These are phyloP conservation scores for Cordyceps fumosorosea DNA, from an alignment of 2,329 filamentous ascomycete genomes.

Conservation along the genomic window DNA sequence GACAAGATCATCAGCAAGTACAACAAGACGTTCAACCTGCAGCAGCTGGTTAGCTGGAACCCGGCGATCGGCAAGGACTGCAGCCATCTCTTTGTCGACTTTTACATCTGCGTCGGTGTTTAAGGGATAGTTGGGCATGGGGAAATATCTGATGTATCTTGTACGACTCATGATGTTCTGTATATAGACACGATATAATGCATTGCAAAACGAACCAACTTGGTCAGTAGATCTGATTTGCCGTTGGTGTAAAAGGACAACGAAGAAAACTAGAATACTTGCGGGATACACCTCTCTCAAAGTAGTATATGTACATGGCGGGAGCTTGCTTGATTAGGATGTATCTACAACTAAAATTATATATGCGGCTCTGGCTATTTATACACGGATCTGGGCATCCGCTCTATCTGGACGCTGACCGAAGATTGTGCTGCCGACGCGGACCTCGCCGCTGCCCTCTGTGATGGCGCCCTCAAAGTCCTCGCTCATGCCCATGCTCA, in stretches of 20 bases:
- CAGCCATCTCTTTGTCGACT: slow-evolving; percentile 10
- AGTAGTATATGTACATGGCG: too few relatives aligned
- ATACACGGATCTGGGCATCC: slow-evolving; percentile 63
- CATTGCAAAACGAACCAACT: neutral
- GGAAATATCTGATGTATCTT: neutral
- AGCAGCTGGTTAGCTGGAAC: slow-evolving; percentile 12
- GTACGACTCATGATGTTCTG: slow-evolving; percentile 2
- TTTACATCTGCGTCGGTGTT: slow-evolving; percentile 13
- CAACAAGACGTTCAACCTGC: slow-evolving; percentile 10
- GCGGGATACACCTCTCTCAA: too few relatives aligned
- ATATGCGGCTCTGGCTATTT: slow-evolving; percentile 11
- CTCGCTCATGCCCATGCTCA: slow-evolving; percentile 98
- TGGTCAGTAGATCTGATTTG: too few relatives aligned
- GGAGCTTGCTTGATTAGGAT: neutral
- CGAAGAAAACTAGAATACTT: too few relatives aligned
- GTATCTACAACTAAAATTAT: neutral
- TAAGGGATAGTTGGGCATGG: neutral
- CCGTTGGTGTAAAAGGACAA: too few relatives aligned
- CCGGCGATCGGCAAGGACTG: slow-evolving; percentile 9
- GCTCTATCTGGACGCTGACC: slow-evolving; percentile 72
- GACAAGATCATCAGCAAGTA: slow-evolving; percentile 12
- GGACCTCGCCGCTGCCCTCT: slow-evolving; percentile 81
- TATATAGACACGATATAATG: neutral
- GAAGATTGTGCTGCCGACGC: slow-evolving; percentile 92
- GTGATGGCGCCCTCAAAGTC: slow-evolving; percentile 87